These are phyloP conservation scores for Plenodomus lindquistii DNA, from an alignment of 2,329 filamentous ascomycete genomes.

Conservation along the genomic window DNA sequence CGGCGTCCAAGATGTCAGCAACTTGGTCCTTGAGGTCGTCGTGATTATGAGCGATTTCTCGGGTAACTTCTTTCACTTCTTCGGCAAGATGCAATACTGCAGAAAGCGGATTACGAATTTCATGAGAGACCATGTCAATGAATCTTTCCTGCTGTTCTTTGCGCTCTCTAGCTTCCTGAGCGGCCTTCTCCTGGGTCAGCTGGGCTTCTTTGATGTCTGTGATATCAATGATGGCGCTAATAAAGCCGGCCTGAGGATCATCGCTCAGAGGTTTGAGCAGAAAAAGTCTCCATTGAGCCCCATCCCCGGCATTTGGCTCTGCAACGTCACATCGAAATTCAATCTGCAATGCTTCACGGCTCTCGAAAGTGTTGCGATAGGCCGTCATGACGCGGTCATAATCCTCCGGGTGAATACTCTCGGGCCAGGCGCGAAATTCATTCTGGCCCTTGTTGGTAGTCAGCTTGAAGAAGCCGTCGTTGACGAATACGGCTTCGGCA, in stretches of 20 bases:
- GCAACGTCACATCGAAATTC: conserved; percentile 49
- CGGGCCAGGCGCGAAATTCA: conserved; percentile 51
- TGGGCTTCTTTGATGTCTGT: conserved; percentile 51
- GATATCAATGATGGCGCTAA: conserved; percentile 53
- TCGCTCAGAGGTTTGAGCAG: conserved; percentile 49
- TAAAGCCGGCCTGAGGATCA: conserved; percentile 49
- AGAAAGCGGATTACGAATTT: conserved; percentile 45
- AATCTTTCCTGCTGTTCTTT: conserved; percentile 53
- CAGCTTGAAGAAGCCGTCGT: conserved; percentile 52
- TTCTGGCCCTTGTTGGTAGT: conserved; percentile 48
- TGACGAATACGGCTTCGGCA: conserved; percentile 52
- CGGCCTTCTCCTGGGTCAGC: conserved; percentile 47
- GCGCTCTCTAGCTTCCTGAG: conserved; percentile 48
- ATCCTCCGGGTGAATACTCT: conserved; percentile 51
- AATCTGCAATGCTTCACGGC: conserved; percentile 44
- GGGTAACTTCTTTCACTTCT: conserved; percentile 45
- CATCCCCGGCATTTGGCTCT: conserved; percentile 21
- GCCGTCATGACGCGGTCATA: conserved; percentile 51
- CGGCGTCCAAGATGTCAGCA: conserved; percentile 40
- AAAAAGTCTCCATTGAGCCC: conserved; percentile 48
- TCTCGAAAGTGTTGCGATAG: conserved; percentile 49
- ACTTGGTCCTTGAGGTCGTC: conserved; percentile 23
- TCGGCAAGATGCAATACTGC: conserved; percentile 50
- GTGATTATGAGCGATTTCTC: conserved; percentile 23
- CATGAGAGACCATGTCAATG: conserved; percentile 52